Conservation (phyloP, 139 green algal species). For the Tetratostichococcus sp. region DNA sequence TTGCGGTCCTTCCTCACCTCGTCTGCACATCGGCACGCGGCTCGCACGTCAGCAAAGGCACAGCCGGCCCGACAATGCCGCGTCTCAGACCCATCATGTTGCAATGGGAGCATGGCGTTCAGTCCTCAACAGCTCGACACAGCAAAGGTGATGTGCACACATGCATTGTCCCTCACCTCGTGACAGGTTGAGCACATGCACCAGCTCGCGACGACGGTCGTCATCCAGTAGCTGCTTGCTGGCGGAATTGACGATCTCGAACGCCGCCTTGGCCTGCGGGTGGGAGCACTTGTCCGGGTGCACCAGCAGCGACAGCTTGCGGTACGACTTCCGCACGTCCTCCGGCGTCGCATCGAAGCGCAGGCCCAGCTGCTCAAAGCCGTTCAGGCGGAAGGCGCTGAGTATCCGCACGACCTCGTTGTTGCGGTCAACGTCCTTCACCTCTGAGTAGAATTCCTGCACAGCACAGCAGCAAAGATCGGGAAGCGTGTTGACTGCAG, state of each 20-base stretch:
- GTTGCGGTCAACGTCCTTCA: conserved; percentile 86
- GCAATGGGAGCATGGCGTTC: no score
- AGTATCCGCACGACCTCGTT: conserved; percentile 93
- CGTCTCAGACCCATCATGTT: no score
- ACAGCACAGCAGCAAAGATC: not conserved
- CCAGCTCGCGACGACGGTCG: conserved; percentile 57
- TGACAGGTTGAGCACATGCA: conserved; percentile 55
- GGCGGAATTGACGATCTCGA: conserved; percentile 79
- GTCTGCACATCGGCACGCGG: conserved; percentile 63
- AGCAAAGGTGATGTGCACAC: no score
- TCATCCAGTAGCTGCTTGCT: conserved; percentile 70
- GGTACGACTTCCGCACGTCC: conserved; percentile 83
- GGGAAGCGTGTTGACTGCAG: no score
- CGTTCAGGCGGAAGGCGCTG: conserved; percentile 94
- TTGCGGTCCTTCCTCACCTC: conserved; percentile 70
- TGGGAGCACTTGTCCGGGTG: conserved; percentile 81
- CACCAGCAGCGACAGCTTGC: conserved; percentile 77
- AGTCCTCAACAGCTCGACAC: not conserved
- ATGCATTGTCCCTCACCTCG: conserved; percentile 34
- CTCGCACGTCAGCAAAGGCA: no score
- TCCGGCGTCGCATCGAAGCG: conserved; percentile 69
- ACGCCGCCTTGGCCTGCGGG: conserved; percentile 57
- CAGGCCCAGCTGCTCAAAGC: conserved; percentile 89
- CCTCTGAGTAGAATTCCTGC: conserved; percentile 81
- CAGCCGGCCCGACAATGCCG: no score